Conservation (phyloP, 176 grass and related monocot genomes). For the Urochloa ruziziensis region DNA sequence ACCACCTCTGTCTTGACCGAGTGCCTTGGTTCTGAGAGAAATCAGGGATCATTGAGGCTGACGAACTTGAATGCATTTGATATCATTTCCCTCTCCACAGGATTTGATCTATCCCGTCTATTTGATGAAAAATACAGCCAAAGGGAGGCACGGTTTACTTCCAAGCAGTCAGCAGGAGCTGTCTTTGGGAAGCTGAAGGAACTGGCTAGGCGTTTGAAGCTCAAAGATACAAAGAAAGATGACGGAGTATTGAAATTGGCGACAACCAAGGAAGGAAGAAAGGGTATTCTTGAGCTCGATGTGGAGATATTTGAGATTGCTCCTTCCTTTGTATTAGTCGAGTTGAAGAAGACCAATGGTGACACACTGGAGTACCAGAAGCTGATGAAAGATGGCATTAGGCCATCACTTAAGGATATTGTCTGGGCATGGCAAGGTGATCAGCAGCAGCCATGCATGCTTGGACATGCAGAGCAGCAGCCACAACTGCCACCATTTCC, state of each 20-base stretch:
- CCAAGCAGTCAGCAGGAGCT: conserved; percentile 31
- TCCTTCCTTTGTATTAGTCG: conserved; percentile 57
- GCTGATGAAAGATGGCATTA: conserved; percentile 63
- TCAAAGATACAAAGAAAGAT: conserved; percentile 64
- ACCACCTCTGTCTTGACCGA: background rate
- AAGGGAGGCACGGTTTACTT: conserved; percentile 68
- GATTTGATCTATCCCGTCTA: conserved; percentile 65
- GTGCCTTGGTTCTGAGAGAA: conserved; percentile 10
- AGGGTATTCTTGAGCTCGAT: conserved; percentile 57
- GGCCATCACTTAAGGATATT: conserved; percentile 63
- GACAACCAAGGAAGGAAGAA: conserved; percentile 57
- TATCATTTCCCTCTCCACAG: conserved; percentile 72
- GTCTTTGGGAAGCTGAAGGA: conserved; percentile 59
- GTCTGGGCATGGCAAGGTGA: conserved; percentile 77
- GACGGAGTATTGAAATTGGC: conserved; percentile 59
- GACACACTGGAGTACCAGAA: conserved; percentile 85
- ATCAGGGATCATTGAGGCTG: conserved; percentile 22
- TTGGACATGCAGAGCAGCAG: conserved; percentile 13
- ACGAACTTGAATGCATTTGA: conserved; percentile 77
- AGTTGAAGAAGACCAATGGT: conserved; percentile 69
- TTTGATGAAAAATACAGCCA: conserved; percentile 55
- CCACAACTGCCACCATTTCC: background rate
- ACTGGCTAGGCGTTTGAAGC: conserved; percentile 49
- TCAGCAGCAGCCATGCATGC: conserved; percentile 1
- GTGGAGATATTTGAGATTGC: conserved; percentile 62